Evolutionary conservation across 2,329 filamentous ascomycete genomes (phyloP).

Genomic region (Aspergillus tamarii): DNA sequence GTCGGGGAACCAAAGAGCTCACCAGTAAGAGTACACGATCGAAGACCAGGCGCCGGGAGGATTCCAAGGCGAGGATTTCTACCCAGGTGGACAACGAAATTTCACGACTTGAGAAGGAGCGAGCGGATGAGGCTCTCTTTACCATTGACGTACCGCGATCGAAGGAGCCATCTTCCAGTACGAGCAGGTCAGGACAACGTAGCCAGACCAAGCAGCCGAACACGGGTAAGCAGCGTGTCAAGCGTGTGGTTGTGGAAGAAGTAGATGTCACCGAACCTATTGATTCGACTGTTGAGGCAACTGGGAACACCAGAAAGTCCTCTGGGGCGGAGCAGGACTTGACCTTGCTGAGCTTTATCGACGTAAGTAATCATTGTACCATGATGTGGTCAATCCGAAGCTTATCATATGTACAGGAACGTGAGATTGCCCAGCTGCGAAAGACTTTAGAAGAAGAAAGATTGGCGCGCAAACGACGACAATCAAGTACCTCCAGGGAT

Average conservation of each 20-base stretch:
- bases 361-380: constrained; percentile 37
- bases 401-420: constrained; percentile 29
- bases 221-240: constrained; percentile 44
- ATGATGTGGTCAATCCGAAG: not conserved
- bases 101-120: constrained; percentile 39
- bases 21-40: constrained; percentile 34
- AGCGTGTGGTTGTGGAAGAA: constrained; percentile 42
- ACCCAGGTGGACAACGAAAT: constrained; percentile 42
- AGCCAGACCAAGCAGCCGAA: constrained; percentile 37
- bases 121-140: constrained; percentile 43
- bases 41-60: constrained; percentile 29
- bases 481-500: constrained; percentile 35
- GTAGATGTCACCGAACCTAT: constrained; percentile 34
- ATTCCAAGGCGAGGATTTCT: constrained; percentile 36
- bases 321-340: constrained; percentile 42
- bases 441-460: constrained; percentile 60
- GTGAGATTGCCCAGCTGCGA: constrained; percentile 58
- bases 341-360: constrained; percentile 60
- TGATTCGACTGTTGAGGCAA: constrained; percentile 29
- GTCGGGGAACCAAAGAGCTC: constrained; percentile 33
- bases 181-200: constrained; percentile 23
- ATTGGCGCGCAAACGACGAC: constrained; percentile 46
- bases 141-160: constrained; percentile 37
- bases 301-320: constrained; percentile 32
- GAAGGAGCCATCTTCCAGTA: constrained; percentile 27